Evolutionary conservation across 2,329 filamentous ascomycete species (phyloP).

Genomic region (Reticulascus tulasneorum): DNA sequence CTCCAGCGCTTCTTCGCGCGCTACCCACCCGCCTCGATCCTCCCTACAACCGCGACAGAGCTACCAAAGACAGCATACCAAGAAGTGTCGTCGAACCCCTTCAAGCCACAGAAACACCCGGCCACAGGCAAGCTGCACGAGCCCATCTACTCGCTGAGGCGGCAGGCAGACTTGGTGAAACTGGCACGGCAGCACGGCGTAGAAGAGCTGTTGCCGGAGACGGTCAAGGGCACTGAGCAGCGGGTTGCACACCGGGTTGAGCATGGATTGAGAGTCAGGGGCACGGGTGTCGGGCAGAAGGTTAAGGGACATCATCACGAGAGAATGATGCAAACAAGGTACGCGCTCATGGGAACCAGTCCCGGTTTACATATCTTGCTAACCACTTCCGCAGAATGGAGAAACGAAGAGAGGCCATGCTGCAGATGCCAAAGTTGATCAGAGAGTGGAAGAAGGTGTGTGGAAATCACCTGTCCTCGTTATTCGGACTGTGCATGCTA

Average conservation of each 20-base stretch:
- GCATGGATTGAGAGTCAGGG: conserved; percentile 79
- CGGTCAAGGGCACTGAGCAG: conserved; percentile 69
- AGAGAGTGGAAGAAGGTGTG: conserved; percentile 88
- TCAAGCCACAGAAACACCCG: conserved; percentile 74
- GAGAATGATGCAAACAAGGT: conserved; percentile 73
- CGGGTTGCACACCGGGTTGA: conserved; percentile 70
- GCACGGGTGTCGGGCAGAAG: conserved; percentile 84
- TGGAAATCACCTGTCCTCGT: conserved; percentile 9
- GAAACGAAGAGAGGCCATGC: conserved; percentile 84
- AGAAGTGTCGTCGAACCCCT: conserved; percentile 67
- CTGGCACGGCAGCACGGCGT: conserved; percentile 75
- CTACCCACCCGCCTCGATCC: conserved; percentile 70
- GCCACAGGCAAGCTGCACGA: conserved; percentile 79
- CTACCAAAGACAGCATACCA: conserved; percentile 50
- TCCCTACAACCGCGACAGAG: conserved; percentile 39
- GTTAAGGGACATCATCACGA: conserved; percentile 97
- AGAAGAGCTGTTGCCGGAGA: conserved; percentile 73
- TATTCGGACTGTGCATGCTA: conserved; percentile 23
- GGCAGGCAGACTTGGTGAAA: conserved; percentile 89
- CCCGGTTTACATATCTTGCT: conserved; percentile 18
- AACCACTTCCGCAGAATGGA: conserved; percentile 61
- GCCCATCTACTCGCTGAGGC: conserved; percentile 75
- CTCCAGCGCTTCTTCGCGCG: conserved; percentile 84
- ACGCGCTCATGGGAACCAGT: conserved; percentile 30
- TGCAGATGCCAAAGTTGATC: conserved; percentile 90